Conservation (phyloP, 768 basidiomycete genomes). For the Candolleomyces efflorescens region DNA sequence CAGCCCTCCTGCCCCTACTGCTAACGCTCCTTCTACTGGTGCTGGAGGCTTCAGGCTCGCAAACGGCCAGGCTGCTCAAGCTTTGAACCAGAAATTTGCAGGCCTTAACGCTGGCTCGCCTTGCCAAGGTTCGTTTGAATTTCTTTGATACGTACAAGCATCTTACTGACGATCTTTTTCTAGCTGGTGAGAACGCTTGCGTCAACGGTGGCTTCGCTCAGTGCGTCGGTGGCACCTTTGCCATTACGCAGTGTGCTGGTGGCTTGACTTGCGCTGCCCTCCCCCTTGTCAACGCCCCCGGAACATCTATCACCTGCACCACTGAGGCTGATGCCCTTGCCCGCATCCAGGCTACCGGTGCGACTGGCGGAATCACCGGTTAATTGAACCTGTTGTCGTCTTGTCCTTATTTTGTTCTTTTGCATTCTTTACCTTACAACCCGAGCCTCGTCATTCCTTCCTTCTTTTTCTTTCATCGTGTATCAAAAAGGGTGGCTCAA, state of each 20-base stretch:
- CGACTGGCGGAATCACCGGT: conserved; percentile 10
- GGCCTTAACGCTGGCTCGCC: conserved; percentile 37
- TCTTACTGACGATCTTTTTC: neutral
- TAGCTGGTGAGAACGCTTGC: conserved; percentile 36
- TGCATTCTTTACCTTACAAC: too few relatives aligned
- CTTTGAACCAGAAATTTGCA: conserved; percentile 48
- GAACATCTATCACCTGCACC: conserved; percentile 50
- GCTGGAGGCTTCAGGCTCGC: conserved; percentile 17
- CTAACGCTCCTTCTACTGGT: conserved; percentile 12
- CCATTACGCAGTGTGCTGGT: conserved; percentile 30
- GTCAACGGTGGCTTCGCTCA: conserved; percentile 44
- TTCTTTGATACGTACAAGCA: neutral
- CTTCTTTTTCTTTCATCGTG: too few relatives aligned
- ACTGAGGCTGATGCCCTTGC: conserved; percentile 40
- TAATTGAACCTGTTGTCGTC: neutral
- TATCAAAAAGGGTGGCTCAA: too few relatives aligned
- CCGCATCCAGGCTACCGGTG: conserved; percentile 39
- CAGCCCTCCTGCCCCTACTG: too few relatives aligned
- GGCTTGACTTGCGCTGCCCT: conserved; percentile 43
- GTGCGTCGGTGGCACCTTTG: conserved; percentile 47
- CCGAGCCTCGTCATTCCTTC: too few relatives aligned
- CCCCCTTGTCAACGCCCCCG: conserved; percentile 49
- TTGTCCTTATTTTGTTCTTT: too few relatives aligned
- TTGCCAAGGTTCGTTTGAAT: conserved; percentile 28
- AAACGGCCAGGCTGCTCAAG: conserved; percentile 48